phyloP scores from a whole-genome alignment of 169 alveolate species.

The Eimeria necatrix region DNA sequence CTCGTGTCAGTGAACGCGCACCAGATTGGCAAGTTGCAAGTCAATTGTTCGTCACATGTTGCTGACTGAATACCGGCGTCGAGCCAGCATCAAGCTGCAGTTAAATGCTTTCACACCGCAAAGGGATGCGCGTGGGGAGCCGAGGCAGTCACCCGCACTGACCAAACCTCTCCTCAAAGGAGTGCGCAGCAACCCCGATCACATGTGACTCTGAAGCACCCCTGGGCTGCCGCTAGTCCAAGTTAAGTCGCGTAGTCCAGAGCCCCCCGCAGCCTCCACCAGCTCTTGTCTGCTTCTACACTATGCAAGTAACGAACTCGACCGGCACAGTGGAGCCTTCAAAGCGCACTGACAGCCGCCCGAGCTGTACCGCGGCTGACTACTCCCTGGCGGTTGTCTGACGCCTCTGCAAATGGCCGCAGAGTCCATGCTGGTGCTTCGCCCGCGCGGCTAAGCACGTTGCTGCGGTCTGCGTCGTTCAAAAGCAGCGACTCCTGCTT shows the following conservation, averaged over 20 bases:
- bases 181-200: neutral
- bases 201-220: too few species aligned
- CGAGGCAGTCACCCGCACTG: neutral
- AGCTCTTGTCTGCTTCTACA: neutral
- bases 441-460: constrained; percentile 27
- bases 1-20: neutral
- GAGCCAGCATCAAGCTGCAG: neutral
- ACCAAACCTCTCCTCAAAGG: neutral
- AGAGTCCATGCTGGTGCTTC: constrained; percentile 42
- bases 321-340: constrained; percentile 10
- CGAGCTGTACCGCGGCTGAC: constrained; percentile 45
- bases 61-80: neutral
- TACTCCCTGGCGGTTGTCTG: neutral
- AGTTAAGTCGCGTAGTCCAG: too few species aligned
- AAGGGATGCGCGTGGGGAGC: neutral
- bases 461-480: constrained; percentile 31
- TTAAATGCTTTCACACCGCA: neutral
- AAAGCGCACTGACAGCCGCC: constrained; percentile 50
- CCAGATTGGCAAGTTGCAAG: neutral
- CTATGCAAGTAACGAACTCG: constrained; percentile 11
- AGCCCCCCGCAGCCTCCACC: neutral
- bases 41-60: neutral
- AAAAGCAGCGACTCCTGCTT: constrained; percentile 1
- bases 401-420: constrained; percentile 27
- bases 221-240: too few species aligned